Evolutionary conservation across 2,329 filamentous ascomycete species (phyloP), one percentile per base, ranked within the genome.

Genomic region (Fusarium incarnatum): DNA sequence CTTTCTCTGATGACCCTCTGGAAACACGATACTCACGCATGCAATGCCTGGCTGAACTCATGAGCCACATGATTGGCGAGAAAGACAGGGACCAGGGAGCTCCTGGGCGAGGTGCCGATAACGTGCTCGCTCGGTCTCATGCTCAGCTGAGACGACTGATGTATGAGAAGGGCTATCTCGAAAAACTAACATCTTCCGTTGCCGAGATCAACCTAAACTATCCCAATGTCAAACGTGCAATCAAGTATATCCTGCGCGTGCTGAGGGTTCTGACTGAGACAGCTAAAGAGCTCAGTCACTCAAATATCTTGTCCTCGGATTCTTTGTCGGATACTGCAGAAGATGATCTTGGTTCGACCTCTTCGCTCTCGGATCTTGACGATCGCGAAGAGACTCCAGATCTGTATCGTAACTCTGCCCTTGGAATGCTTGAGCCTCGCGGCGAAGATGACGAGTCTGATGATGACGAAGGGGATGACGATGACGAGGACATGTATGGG

Each of bases 161-260:
- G 96, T 98, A 97, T 75, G 96, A 99, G 81, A 99, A 98, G 83
- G 94, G 97, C 59, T 97, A 96, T 78, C 91, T 98, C 66, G 88
- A 92, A 25, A 92, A 95, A 49, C 83, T 99, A 63, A 98, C 96
- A 3, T 89, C 91, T 15, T 97, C 97, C 2, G 94, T 99, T 73
- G 94, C 96, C 20, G 97, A 99, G 75, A 92, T 99, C 64, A 96
- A 98, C 78, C 88, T 99, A 66, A 97, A 97, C 73, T 98, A 97
- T 80, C 94, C 95, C 0, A 92, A 93, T 27, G 93, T 97, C 18
- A 97, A 97, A 83, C 90, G 94, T 48, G 94, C 94, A 16, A 94
- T 99, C 76, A 99, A 98, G 82, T 97, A 97, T 79, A 97, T 99
- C 56, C 85, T 99, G 47, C 92, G 93, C 40, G 95, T 97, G 5